Evolutionary conservation across 2,329 filamentous ascomycete species (phyloP), one percentile per base, ranked within the genome.

Genomic region (Pestalotiopsis fici): DNA sequence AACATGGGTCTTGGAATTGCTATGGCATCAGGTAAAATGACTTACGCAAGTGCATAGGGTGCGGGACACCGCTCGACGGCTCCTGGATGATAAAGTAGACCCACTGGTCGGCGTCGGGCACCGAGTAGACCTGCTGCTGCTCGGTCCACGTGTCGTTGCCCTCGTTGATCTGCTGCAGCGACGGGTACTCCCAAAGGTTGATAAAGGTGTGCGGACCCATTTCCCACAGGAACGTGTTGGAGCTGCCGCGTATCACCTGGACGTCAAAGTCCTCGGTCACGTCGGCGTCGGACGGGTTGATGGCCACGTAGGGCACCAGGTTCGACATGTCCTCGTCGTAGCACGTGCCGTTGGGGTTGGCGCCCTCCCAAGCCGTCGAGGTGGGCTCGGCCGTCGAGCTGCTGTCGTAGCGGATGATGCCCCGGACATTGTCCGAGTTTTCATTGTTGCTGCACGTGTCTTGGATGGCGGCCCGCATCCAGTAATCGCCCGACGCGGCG

Each of bases 121-220:
- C 69, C 5, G 65, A 66, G 12, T 79, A 69, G 35, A 81, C 76
- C 61, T 77, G 77, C 68, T 77, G 75, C 5, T 68, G 60, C 0
- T 68, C 65, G 2, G 69, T 71, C 67, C 74, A 78, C 65, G 72
- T 64, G 6, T 68, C 68, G 11, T 67, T 69, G 60, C 70, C 68
- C 31, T 72, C 67, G 35, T 77, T 65, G 21, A 79, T 71, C 67
- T 79, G 74, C 35, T 71, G 71, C 23, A 83, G 77, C 0, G 85
- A 87, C 9, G 86, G 85, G 56, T 83, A 73, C 4, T 74, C 77
- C 79, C 85, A 87, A 66, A 86, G 77, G 1, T 86, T 78, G 9
- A 79, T 66, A 72, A 87, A 80, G 15, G 81, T 81, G 39, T 79
- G 84, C 56, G 75, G 77, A 74, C 86, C 85, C 69, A 87, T 74